Evolutionary conservation across 139 green algal species (phyloP).

Genomic region (Coelastrella sp.): DNA sequence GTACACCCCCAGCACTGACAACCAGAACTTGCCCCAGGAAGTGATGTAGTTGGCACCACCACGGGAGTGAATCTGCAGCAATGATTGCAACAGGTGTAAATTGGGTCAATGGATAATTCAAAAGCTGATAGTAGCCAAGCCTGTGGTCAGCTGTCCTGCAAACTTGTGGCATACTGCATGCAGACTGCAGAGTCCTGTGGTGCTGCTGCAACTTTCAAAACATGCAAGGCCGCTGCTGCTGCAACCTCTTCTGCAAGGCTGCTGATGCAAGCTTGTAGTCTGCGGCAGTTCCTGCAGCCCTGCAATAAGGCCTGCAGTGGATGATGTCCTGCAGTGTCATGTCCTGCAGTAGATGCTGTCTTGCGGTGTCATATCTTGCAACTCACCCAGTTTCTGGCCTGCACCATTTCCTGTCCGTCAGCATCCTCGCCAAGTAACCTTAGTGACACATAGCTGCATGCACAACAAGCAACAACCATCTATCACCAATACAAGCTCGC

Average conservation of each 20-base stretch:
- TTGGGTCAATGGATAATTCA: not conserved
- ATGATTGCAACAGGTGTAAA: not conserved
- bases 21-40: slow-evolving; percentile 99
- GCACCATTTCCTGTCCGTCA: slow-evolving; percentile 58
- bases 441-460: slow-evolving; percentile 80
- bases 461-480: not conserved
- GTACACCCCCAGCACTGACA: slow-evolving; percentile 95
- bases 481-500: too few species aligned
- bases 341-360: not conserved
- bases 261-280: too few species aligned
- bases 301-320: too few species aligned
- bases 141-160: too few species aligned
- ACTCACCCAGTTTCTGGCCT: slow-evolving; percentile 82
- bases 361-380: not conserved
- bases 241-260: too few species aligned
- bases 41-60: slow-evolving; percentile 89
- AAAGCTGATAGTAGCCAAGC: not conserved
- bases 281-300: too few species aligned
- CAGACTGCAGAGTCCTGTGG: too few species aligned
- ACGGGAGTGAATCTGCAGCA: slow-evolving; percentile 87
- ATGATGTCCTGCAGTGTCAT: not conserved
- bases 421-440: slow-evolving; percentile 77
- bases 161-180: too few species aligned
- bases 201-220: too few species aligned
- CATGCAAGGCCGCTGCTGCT: too few species aligned